Base-by-base conservation (phyloP, 345 rosid genomes). In the Dipteronia dyeriana region DNA sequence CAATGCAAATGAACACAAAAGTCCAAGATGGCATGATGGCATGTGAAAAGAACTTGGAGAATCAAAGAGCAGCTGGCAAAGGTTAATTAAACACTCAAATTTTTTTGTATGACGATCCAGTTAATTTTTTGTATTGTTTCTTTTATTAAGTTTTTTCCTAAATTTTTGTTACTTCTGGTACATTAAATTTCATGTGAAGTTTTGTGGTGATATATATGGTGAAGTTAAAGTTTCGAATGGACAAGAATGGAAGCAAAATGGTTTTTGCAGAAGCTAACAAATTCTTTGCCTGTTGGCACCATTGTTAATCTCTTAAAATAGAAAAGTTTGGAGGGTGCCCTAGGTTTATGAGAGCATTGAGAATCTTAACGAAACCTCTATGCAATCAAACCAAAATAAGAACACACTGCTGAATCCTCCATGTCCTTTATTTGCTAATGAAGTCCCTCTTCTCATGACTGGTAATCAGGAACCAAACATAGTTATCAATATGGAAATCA, bases 11-110 rank as follows among this genome's bases (percentile, higher is more conserved):
- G 1, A 6, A 8, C 45, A 41, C 45, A 87, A 71, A 87, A 87
- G 41, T 43, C 91, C 67, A 88, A 81, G 84, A 88, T 79, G 86
- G 89, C 91, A 6, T 87, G 91, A 31, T 31, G 5, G 34, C 34
- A 4, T 31, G 34, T 13, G 85, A 85, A 81, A 85, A 45, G 81
- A 80, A 88, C 76, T 2, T 79, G 75, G 93, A 87, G 80, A 87
- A 86, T 84, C 78, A 76, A 22, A 86, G 80, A 67, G 76, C 76
- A 31, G 19, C 80, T 17, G 38, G 75, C 3, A 86, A 83, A 79
- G 88, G 91, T 86, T 51, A 29, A n/a, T 25, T 22, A 47, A 49
- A 70, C 4, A 12, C 34, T 7, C 0, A n/a, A 4, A 26, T 31
- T 53, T 20, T 65, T 34, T 22, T 23, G 0, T 49, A 89, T 89